Evolutionary conservation across 176 grass and related monocot genomes (phyloP).

Genomic region (Phoenix dactylifera): DNA sequence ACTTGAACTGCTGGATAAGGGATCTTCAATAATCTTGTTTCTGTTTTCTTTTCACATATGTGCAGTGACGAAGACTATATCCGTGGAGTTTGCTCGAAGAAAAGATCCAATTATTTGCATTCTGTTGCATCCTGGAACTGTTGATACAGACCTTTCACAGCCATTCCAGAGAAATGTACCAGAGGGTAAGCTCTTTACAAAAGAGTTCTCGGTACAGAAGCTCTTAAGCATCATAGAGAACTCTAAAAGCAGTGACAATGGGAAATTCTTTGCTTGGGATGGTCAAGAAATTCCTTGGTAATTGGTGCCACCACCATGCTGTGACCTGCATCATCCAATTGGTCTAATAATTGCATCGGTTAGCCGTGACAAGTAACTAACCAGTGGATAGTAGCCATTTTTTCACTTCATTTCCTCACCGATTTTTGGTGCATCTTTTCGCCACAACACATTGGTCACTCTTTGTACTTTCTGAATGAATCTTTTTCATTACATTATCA

Average conservation of each 20-base stretch:
- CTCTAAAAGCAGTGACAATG: conserved; percentile 54
- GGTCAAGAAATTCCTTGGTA: conserved; percentile 72
- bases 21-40: too few species aligned
- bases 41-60: background rate
- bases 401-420: too few species aligned
- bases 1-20: too few species aligned
- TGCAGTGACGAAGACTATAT: conserved; percentile 83
- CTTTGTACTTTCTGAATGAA: too few species aligned
- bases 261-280: conserved; percentile 94
- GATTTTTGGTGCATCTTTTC: too few species aligned
- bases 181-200: conserved; percentile 64
- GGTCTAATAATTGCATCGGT: too few species aligned
- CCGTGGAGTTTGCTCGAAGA: conserved; percentile 61
- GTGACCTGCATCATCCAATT: too few species aligned
- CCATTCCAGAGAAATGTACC: conserved; percentile 75
- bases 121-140: conserved; percentile 81
- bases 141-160: conserved; percentile 73
- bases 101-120: conserved; percentile 62
- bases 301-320: background rate
- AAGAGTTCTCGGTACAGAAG: conserved; percentile 65
- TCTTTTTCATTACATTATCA: too few species aligned
- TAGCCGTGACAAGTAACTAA: too few species aligned
- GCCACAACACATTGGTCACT: too few species aligned
- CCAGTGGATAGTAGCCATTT: too few species aligned
- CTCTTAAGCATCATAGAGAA: conserved; percentile 51